These are phyloP conservation scores for Nicotiana otophora DNA, from an alignment of 257 asterid species.

Conservation along the genomic window DNA sequence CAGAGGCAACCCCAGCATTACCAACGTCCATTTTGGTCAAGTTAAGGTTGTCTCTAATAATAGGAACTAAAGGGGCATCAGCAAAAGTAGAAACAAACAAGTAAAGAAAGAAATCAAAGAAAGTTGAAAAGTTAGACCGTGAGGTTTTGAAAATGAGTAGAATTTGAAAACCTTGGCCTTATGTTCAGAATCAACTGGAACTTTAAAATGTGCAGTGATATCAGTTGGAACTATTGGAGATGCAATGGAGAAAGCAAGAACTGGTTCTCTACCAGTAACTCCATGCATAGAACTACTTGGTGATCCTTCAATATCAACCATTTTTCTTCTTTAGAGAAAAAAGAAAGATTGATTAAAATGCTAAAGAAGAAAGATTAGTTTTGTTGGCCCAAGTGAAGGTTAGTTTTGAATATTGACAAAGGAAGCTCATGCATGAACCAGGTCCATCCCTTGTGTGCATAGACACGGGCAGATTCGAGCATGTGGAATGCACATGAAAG, in stretches of 20 bases:
- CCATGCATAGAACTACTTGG: conserved; percentile 30
- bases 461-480: too few species aligned
- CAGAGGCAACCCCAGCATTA: conserved; percentile 34
- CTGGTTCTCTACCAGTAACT: conserved; percentile 15
- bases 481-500: too few species aligned
- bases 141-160: conserved; percentile 26
- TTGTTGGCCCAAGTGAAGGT: too few species aligned
- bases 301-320: conserved; percentile 24
- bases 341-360: background rate
- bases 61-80: conserved; percentile 29
- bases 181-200: conserved; percentile 32
- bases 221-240: conserved; percentile 11
- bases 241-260: conserved; percentile 8
- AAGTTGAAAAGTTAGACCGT: conserved; percentile 28
- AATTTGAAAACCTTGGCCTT: conserved; percentile 23
- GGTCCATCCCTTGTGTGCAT: too few species aligned
- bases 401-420: too few species aligned
- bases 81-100: conserved; percentile 26
- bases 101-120: conserved; percentile 27
- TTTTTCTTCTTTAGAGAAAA: background rate
- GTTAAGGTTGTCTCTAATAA: conserved; percentile 28
- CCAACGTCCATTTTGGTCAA: conserved; percentile 22
- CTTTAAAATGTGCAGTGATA: conserved; percentile 11
- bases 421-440: too few species aligned
- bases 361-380: background rate